These are phyloP conservation scores for Botrytis aclada DNA, from an alignment of 2,329 filamentous ascomycete species.

Conservation along the genomic window DNA sequence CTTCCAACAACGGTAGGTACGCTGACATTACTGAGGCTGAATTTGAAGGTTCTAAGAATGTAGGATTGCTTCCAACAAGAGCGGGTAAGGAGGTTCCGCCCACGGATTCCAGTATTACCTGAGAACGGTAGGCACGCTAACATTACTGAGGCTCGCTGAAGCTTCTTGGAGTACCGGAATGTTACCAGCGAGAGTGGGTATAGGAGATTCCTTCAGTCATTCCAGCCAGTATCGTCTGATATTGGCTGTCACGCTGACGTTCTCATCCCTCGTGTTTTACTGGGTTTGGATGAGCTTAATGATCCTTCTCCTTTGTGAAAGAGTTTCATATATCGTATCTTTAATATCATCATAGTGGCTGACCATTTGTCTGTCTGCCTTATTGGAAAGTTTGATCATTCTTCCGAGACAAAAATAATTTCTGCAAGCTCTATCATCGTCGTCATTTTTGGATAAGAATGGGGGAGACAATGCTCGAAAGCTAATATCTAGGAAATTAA, in stretches of 20 bases:
- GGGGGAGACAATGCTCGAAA: not conserved
- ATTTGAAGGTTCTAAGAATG: not conserved
- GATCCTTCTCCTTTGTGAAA: not conserved
- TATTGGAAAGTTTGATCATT: not conserved
- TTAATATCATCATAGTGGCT: not conserved
- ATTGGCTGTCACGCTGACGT: not conserved
- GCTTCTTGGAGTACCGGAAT: not conserved
- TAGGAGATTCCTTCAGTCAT: not conserved
- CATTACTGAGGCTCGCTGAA: conserved; percentile 3
- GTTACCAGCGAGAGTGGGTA: not conserved
- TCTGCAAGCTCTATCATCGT: not conserved
- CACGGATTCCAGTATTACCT: not conserved
- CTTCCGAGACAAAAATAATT: not conserved
- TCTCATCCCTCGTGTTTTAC: conserved; percentile 1
- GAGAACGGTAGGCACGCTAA: not conserved
- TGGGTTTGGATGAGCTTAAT: conserved; percentile 8
- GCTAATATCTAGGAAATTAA: not conserved
- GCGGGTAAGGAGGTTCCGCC: not conserved
- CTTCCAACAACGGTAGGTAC: not conserved
- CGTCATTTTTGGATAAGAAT: not conserved
- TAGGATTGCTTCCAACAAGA: not conserved
- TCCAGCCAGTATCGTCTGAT: not conserved
- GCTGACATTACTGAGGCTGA: not conserved
- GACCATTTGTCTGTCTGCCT: conserved; percentile 14
- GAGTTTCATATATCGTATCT: not conserved